A percentile compares a stretch with the other conserved stretches of the same genome.
Evolutionary conservation across 495 filamentous ascomycete species (phyloP).

Genomic region (Neurospora sp.): DNA sequence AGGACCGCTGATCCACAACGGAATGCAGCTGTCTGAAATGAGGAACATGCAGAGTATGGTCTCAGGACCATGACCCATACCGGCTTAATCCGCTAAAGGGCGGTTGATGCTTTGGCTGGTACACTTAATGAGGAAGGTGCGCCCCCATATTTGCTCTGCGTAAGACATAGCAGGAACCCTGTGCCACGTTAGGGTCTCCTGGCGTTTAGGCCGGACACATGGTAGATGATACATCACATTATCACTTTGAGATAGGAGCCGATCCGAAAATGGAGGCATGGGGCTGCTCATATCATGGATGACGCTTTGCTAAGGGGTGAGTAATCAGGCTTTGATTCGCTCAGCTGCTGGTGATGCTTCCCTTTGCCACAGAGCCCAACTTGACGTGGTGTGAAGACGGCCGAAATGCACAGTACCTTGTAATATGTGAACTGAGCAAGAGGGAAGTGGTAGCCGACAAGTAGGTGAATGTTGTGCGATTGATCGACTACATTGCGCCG

Average conservation of each 20-base stretch:
- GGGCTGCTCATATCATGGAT: too few species aligned
- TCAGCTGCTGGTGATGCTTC: not conserved
- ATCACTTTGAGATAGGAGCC: not conserved
- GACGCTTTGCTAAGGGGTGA: too few species aligned
- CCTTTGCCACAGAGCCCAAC: not conserved
- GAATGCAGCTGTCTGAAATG: conserved; percentile 8
- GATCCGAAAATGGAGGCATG: not conserved
- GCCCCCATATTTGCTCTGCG: not conserved
- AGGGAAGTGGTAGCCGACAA: not conserved
- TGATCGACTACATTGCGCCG: not conserved
- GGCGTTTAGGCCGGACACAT: not conserved
- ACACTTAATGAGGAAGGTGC: not conserved
- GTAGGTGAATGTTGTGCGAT: not conserved
- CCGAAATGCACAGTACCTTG: not conserved
- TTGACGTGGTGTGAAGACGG: not conserved
- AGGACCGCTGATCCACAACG: conserved; percentile 5
- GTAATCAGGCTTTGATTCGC: too few species aligned
- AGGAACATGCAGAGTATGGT: not conserved
- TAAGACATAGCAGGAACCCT: not conserved
- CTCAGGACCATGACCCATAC: not conserved
- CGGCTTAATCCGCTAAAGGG: not conserved
- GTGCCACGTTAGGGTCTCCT: not conserved
- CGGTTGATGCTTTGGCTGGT: not conserved
- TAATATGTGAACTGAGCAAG: not conserved
- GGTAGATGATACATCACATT: not conserved